phyloP scores from a whole-genome alignment of 2,329 filamentous ascomycete species.

The Pseudocercospora fijiensis region DNA sequence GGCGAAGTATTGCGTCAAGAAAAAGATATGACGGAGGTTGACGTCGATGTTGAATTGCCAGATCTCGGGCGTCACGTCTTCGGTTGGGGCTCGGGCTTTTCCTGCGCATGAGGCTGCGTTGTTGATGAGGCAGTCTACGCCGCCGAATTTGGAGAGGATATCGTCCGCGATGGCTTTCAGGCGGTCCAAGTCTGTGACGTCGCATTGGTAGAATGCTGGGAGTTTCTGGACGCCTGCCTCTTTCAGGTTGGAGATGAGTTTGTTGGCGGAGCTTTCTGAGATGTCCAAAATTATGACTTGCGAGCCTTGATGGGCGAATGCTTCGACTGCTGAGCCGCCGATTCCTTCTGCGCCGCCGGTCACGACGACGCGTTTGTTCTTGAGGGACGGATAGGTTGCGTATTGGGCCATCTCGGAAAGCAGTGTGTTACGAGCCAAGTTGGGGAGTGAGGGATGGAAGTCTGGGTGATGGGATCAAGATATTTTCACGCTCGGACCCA shows the following conservation, averaged over 20 bases:
- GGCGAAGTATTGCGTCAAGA: slow-evolving; percentile 59
- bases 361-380: slow-evolving; percentile 60
- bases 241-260: slow-evolving; percentile 45
- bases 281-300: slow-evolving; percentile 63
- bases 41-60: slow-evolving; percentile 60
- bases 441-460: background rate
- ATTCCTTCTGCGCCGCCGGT: slow-evolving; percentile 67
- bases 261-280: slow-evolving; percentile 51
- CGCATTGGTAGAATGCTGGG: slow-evolving; percentile 42
- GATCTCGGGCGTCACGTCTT: slow-evolving; percentile 64
- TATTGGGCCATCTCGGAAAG: slow-evolving; percentile 17
- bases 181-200: slow-evolving; percentile 53
- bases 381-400: slow-evolving; percentile 42
- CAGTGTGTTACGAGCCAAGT: background rate
- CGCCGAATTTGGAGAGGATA: slow-evolving; percentile 47
- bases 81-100: slow-evolving; percentile 60
- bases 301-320: slow-evolving; percentile 59
- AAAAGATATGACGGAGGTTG: slow-evolving; percentile 65
- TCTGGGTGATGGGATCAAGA: no score
- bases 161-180: slow-evolving; percentile 51
- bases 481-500: background rate
- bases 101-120: slow-evolving; percentile 59
- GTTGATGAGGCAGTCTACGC: slow-evolving; percentile 61
- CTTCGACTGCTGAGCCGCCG: slow-evolving; percentile 58
- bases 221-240: slow-evolving; percentile 8